Evolutionary conservation across 345 rosid species (phyloP).

Genomic region (Pistacia vera): DNA sequence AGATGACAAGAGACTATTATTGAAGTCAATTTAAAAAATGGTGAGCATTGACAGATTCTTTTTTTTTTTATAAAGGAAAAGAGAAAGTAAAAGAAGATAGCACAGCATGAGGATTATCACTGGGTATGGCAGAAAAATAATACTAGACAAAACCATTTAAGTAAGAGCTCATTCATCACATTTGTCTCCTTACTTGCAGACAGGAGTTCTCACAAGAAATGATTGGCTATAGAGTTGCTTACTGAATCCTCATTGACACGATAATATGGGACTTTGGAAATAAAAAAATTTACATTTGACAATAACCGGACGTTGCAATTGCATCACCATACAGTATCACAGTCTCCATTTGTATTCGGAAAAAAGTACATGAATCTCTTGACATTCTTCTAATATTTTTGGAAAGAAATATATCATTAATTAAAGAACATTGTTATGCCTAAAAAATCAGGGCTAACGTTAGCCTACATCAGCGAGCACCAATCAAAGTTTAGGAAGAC

Average conservation of each 20-base stretch:
- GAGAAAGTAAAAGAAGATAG: constrained; percentile 17
- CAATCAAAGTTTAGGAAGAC: too few relatives aligned
- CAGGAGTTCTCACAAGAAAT: constrained; percentile 22
- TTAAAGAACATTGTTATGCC: too few relatives aligned
- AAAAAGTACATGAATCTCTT: not conserved
- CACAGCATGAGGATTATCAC: constrained; percentile 2
- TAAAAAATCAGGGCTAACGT: too few relatives aligned
- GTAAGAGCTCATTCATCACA: constrained; percentile 28
- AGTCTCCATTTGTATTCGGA: not conserved
- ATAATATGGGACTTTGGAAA: not conserved
- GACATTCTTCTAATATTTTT: too few relatives aligned
- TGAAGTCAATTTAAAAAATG: constrained; percentile 14
- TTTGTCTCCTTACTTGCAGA: constrained; percentile 25
- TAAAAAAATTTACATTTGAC: not conserved
- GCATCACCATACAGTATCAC: constrained; percentile 1
- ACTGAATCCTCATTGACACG: not conserved
- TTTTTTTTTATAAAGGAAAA: constrained; percentile 5
- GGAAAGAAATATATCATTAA: too few relatives aligned
- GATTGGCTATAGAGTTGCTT: constrained; percentile 11
- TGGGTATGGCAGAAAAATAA: constrained; percentile 5
- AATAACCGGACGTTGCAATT: not conserved
- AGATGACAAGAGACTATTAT: constrained; percentile 8
- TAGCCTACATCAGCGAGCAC: too few relatives aligned
- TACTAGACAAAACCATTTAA: constrained; percentile 35
- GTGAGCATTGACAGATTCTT: not conserved